Conservation (phyloP, 805 yeast species). For the Blastobotrys parvus region DNA sequence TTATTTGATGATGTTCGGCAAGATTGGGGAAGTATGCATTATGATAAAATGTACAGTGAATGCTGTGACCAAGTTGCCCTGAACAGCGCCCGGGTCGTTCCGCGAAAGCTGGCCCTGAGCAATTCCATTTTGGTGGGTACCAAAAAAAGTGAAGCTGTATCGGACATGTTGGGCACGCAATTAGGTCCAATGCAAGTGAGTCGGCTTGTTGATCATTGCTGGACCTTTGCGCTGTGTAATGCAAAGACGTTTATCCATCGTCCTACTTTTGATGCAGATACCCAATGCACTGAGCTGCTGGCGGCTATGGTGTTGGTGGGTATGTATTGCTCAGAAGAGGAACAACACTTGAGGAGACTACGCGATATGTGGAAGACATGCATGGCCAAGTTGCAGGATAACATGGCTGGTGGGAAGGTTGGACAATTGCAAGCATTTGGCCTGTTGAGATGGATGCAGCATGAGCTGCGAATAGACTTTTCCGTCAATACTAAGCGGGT, state of each 20-base stretch:
- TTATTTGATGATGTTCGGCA: constrained; percentile 1
- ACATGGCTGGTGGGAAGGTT: not conserved
- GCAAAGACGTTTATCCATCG: constrained; percentile 21
- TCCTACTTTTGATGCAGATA: constrained; percentile 23
- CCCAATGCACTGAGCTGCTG: constrained; percentile 19
- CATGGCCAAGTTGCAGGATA: not conserved
- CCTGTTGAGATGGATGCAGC: constrained; percentile 23
- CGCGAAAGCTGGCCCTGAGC: not conserved
- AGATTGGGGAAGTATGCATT: constrained; percentile 15
- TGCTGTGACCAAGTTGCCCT: constrained; percentile 2
- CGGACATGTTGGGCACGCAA: constrained; percentile 2
- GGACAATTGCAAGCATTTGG: constrained; percentile 22
- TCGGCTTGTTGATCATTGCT: not conserved
- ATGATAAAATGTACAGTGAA: constrained; percentile 20
- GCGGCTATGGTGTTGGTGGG: constrained; percentile 24
- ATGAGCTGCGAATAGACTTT: constrained; percentile 9
- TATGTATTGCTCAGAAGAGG: constrained; percentile 11
- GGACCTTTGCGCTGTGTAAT: not conserved
- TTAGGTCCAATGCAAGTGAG: constrained; percentile 4
- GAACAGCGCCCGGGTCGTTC: not conserved
- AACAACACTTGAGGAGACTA: not conserved
- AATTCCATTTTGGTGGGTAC: constrained; percentile 5
- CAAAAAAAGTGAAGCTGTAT: constrained; percentile 1
- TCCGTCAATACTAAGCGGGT: not conserved
- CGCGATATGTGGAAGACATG: too few species aligned